phyloP scores from a whole-genome alignment of 2,329 filamentous ascomycete species.

The Apiospora arundinis region DNA sequence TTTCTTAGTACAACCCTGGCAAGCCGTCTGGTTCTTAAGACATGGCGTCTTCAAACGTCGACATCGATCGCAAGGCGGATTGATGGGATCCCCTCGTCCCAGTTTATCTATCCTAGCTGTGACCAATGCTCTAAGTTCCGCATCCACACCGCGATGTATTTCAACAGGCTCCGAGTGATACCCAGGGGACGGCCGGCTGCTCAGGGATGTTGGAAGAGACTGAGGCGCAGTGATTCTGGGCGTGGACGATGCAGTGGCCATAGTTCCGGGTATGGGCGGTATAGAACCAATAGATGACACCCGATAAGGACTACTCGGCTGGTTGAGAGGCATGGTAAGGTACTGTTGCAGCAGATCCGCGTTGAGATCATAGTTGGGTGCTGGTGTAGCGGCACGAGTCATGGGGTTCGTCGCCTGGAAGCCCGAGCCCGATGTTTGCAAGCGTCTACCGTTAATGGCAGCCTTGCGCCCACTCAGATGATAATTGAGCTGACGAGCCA shows the following conservation, averaged over 20 bases:
- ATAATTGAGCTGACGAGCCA: constrained; percentile 79
- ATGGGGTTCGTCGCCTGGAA: constrained; percentile 45
- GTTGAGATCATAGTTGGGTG: constrained; percentile 54
- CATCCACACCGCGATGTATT: constrained; percentile 37
- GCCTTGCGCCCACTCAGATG: constrained; percentile 76
- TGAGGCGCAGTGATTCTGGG: constrained; percentile 38
- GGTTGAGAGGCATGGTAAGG: constrained; percentile 29
- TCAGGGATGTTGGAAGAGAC: constrained; percentile 31
- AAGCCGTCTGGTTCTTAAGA: constrained; percentile 84
- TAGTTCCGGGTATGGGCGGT: constrained; percentile 1
- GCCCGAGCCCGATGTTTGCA: constrained; percentile 42
- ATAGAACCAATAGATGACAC: constrained; percentile 36
- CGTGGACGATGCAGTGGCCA: constrained; percentile 36
- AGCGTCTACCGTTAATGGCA: constrained; percentile 71
- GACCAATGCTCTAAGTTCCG: constrained; percentile 61
- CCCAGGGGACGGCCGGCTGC: constrained; percentile 37
- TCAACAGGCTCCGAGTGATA: constrained; percentile 35
- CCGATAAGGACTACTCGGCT: constrained; percentile 30
- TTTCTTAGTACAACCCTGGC: constrained; percentile 87
- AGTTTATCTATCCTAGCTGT: constrained; percentile 78
- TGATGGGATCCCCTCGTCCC: constrained; percentile 73
- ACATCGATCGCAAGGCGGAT: constrained; percentile 86
- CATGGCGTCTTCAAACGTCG: constrained; percentile 81
- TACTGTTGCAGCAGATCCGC: constrained; percentile 64
- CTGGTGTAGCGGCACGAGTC: constrained; percentile 33